phyloP scores from a whole-genome alignment of 371 early-diverging fungal genomes.

The Smittium culicis region DNA sequence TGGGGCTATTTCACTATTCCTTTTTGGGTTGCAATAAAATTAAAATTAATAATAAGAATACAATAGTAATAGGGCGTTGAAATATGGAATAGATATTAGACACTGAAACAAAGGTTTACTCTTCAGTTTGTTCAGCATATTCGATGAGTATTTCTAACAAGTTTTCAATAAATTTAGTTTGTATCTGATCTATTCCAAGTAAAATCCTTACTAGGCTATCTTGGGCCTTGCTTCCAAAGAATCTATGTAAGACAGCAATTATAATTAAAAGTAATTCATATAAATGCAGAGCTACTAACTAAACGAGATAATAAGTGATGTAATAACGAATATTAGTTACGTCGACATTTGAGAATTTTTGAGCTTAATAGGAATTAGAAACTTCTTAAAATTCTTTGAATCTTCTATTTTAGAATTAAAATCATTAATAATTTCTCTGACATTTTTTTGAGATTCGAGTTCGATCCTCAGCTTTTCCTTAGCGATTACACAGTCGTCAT shows the following conservation, averaged over 20 bases:
- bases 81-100: no score
- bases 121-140: conserved; percentile 43
- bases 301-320: background rate
- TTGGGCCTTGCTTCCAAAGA: background rate
- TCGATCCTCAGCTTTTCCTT: background rate
- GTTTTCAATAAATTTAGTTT: conserved; percentile 40
- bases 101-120: background rate
- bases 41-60: no score
- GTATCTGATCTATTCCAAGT: conserved; percentile 45
- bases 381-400: background rate
- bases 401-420: background rate
- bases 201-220: conserved; percentile 50
- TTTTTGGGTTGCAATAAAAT: conserved; percentile 1
- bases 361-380: background rate
- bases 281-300: background rate
- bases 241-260: background rate
- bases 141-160: conserved; percentile 51
- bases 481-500: background rate
- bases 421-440: background rate
- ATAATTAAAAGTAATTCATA: background rate
- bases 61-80: no score
- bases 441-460: background rate
- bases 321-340: background rate
- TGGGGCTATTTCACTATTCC: conserved; percentile 16
- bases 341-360: background rate